phyloP scores from a whole-genome alignment of 1,284 basidiomycete genomes.

The Cutaneotrichosporon spelunceum region DNA sequence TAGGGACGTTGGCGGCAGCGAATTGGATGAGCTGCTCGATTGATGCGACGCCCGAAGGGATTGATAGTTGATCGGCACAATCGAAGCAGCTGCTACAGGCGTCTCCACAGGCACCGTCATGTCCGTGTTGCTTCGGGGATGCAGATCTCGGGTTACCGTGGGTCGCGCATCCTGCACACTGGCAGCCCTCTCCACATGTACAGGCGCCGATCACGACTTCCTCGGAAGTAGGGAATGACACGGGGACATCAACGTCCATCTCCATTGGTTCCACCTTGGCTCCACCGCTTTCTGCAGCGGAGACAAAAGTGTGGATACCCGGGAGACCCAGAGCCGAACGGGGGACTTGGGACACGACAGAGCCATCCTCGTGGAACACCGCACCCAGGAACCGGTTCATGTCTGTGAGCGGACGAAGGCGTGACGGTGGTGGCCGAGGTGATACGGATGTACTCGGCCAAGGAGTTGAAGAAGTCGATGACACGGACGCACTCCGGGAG shows the following conservation, averaged over 20 bases:
- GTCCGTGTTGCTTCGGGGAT: conserved; percentile 21
- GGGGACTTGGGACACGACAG: conserved; percentile 36
- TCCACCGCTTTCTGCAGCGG: conserved; percentile 35
- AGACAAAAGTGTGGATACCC: conserved; percentile 43
- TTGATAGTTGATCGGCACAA: conserved; percentile 43
- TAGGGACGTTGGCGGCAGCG: conserved; percentile 46
- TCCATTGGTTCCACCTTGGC: conserved; percentile 39
- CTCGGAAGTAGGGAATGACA: conserved; percentile 45
- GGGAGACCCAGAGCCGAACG: conserved; percentile 43
- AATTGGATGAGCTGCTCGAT: conserved; percentile 48
- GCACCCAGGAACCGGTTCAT: conserved; percentile 44
- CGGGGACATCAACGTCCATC: conserved; percentile 33
- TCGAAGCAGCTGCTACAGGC: conserved; percentile 43
- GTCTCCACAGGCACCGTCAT: conserved; percentile 36
- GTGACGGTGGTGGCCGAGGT: conserved; percentile 17
- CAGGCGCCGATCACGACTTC: conserved; percentile 48
- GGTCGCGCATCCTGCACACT: conserved; percentile 49
- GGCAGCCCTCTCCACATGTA: conserved; percentile 50
- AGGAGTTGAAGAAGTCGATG: conserved; percentile 11
- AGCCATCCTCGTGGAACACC: conserved; percentile 42
- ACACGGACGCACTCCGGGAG: conserved; percentile 20
- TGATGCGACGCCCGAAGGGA: conserved; percentile 48
- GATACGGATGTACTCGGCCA: conserved; percentile 5
- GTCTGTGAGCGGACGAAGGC: conserved; percentile 40
- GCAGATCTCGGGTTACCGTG: conserved; percentile 36